phyloP scores from a whole-genome alignment of 2,329 filamentous ascomycete genomes.

The Tolypocladium inflatum region DNA sequence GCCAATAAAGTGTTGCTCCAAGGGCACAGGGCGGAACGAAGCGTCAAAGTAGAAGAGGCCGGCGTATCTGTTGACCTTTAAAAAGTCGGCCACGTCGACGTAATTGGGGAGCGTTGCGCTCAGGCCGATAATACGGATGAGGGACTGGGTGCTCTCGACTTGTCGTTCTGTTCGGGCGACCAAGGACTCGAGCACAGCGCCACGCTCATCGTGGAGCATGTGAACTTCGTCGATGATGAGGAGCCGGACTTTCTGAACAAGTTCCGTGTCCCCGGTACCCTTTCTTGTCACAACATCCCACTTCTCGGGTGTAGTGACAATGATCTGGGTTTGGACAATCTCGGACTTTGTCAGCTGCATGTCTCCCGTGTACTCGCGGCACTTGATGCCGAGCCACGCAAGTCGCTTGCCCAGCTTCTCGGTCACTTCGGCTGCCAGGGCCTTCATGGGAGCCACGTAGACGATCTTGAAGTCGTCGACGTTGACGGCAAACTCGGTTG shows the following conservation, averaged over 20 bases:
- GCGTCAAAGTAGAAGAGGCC: constrained; percentile 96
- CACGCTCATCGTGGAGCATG: constrained; percentile 97
- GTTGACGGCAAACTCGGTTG: constrained; percentile 73
- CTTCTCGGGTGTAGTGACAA: constrained; percentile 97
- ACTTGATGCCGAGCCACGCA: constrained; percentile 86
- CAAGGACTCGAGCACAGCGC: constrained; percentile 89
- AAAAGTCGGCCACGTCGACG: constrained; percentile 90
- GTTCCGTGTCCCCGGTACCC: constrained; percentile 91
- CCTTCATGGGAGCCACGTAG: constrained; percentile 98
- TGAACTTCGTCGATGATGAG: constrained; percentile 98
- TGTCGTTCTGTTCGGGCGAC: constrained; percentile 92
- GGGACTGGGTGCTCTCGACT: constrained; percentile 93
- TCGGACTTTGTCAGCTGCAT: constrained; percentile 98
- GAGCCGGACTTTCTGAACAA: constrained; percentile 92
- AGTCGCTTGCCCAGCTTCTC: constrained; percentile 87
- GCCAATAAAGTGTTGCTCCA: constrained; percentile 95
- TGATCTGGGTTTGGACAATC: constrained; percentile 92
- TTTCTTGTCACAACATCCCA: constrained; percentile 98
- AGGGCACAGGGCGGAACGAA: constrained; percentile 88
- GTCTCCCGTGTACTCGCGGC: constrained; percentile 90
- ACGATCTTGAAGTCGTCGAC: constrained; percentile 94
- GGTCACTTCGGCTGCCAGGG: constrained; percentile 89
- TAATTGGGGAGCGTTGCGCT: constrained; percentile 96
- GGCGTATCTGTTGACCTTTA: constrained; percentile 87
- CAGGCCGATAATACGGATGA: constrained; percentile 92